phyloP scores from a whole-genome alignment of 129 eudicot genomes.

The Glebionis coronaria region DNA sequence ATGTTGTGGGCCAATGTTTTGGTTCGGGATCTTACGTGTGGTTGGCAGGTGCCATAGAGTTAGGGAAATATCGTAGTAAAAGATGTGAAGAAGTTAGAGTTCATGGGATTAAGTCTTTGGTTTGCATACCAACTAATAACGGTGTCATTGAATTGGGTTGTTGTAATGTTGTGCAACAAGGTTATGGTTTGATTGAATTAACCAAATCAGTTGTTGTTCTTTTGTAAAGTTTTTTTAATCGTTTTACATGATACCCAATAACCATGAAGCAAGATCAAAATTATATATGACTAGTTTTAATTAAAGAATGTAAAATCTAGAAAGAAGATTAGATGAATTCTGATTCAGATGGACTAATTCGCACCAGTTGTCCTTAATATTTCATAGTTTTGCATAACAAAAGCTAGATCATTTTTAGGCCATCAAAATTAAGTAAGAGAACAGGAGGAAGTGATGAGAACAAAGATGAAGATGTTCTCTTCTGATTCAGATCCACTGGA shows the following conservation, averaged over 20 bases:
- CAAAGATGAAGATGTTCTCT: too few relatives aligned
- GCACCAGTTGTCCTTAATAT: too few relatives aligned
- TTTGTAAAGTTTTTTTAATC: constrained; percentile 21
- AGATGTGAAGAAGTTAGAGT: constrained; percentile 38
- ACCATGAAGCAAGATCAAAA: too few relatives aligned
- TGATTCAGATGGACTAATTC: too few relatives aligned
- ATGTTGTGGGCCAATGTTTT: not conserved
- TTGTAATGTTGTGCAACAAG: constrained; percentile 15
- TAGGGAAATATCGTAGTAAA: constrained; percentile 15
- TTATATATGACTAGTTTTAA: too few relatives aligned
- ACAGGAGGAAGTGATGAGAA: too few relatives aligned
- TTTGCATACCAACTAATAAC: constrained; percentile 35
- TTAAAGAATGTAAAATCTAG: too few relatives aligned
- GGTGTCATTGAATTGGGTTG: constrained; percentile 44
- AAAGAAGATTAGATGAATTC: too few relatives aligned
- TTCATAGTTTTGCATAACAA: too few relatives aligned
- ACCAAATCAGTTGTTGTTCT: not conserved
- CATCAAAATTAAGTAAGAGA: too few relatives aligned
- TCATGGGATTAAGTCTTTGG: constrained; percentile 33
- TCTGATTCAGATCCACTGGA: too few relatives aligned
- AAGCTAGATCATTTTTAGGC: too few relatives aligned
- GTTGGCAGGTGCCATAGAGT: constrained; percentile 30
- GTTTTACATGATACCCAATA: not conserved
- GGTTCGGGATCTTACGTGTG: constrained; percentile 27
- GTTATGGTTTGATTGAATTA: not conserved